Evolutionary conservation across 371 early-diverging fungal species (phyloP).

Genomic region (Mucor sp.): DNA sequence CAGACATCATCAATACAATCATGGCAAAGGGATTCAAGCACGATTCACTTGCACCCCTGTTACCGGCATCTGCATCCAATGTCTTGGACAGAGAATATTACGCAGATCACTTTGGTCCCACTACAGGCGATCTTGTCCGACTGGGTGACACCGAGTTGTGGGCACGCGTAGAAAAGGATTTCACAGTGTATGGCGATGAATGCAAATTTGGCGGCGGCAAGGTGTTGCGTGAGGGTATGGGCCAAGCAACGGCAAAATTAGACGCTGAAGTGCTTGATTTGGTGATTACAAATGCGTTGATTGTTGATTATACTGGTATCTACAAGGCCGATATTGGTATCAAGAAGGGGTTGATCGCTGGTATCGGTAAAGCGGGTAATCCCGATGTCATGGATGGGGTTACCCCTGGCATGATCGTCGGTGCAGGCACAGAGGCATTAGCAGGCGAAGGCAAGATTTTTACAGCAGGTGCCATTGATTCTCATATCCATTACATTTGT

Average conservation of each 20-base stretch:
- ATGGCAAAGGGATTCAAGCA: constrained; percentile 63
- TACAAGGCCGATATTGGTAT: constrained; percentile 97
- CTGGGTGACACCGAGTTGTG: constrained; percentile 84
- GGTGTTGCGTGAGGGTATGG: constrained; percentile 94
- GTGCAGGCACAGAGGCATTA: constrained; percentile 87
- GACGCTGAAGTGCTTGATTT: constrained; percentile 81
- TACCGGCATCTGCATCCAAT: constrained; percentile 42
- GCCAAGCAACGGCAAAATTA: constrained; percentile 67
- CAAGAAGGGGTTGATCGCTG: constrained; percentile 78
- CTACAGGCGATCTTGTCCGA: constrained; percentile 85
- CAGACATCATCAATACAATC: constrained; percentile 49
- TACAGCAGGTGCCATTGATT: constrained; percentile 91
- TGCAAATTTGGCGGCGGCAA: constrained; percentile 87
- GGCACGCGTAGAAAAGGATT: constrained; percentile 88
- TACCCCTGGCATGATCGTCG: constrained; percentile 85
- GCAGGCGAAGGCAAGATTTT: constrained; percentile 90
- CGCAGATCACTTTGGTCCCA: constrained; percentile 90
- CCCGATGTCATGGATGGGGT: constrained; percentile 95
- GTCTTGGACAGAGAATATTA: constrained; percentile 78
- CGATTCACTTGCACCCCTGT: constrained; percentile 47
- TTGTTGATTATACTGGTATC: constrained; percentile 93
- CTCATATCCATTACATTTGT: constrained; percentile 93
- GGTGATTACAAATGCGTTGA: constrained; percentile 90
- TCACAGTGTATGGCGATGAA: constrained; percentile 90
- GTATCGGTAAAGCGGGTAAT: constrained; percentile 96